Percentiles rank a stretch among this genome's conserved stretches.
Evolutionary conservation across 129 eudicot species (phyloP).

Genomic region (Pseudognaphalium luteoalbum): DNA sequence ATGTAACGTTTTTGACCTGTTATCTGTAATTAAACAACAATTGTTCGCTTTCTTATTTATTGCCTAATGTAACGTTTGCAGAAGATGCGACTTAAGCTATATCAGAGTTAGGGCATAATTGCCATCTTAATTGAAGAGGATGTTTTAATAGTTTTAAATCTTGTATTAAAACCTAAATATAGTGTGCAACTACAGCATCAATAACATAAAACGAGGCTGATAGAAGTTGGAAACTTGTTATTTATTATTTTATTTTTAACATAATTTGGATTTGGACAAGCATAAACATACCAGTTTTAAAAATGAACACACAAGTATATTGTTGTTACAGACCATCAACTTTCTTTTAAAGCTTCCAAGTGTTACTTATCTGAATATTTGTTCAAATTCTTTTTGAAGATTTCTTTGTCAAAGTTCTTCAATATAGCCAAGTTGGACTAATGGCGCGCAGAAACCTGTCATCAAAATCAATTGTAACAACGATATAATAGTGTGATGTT

Average conservation of each 20-base stretch:
- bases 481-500: neutral
- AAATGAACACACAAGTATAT: neutral
- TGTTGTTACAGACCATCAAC: constrained; percentile 4
- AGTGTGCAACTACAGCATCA: neutral
- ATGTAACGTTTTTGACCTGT: neutral
- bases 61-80: neutral
- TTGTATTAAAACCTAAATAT: neutral
- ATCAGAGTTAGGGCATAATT: no score
- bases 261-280: constrained; percentile 7
- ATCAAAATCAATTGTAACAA: neutral
- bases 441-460: neutral
- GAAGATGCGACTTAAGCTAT: no score
- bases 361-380: neutral
- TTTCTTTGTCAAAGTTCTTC: neutral
- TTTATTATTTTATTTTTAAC: neutral
- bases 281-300: neutral
- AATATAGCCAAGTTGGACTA: neutral
- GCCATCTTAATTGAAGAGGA: no score
- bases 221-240: no score
- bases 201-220: no score
- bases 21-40: neutral
- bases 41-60: neutral
- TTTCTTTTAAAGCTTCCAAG: neutral
- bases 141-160: neutral
- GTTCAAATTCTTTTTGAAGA: neutral